Evolutionary conservation across 768 basidiomycete genomes (phyloP).

Genomic region (Dioszegia hungarica): DNA sequence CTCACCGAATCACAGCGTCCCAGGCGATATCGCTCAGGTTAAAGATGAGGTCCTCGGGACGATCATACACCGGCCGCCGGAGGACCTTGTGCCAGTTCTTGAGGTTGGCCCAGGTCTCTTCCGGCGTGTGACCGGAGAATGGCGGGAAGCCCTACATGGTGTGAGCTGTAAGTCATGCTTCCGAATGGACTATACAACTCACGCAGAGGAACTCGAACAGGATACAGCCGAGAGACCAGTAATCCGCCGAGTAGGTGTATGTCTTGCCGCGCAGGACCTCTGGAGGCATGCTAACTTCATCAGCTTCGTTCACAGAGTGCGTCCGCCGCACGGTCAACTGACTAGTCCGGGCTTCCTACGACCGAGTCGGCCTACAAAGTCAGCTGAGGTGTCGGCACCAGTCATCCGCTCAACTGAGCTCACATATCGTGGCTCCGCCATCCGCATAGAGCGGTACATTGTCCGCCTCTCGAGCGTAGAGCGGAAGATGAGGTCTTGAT

Average conservation of each 20-base stretch:
- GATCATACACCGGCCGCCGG: slow-evolving; percentile 88
- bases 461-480: slow-evolving; percentile 92
- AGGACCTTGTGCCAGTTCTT: slow-evolving; percentile 96
- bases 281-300: slow-evolving; percentile 62
- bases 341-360: slow-evolving; percentile 94
- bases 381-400: not conserved
- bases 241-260: slow-evolving; percentile 94
- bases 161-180: not conserved
- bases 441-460: slow-evolving; percentile 85
- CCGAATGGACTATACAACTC: not conserved
- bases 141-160: slow-evolving; percentile 76
- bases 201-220: slow-evolving; percentile 67
- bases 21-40: slow-evolving; percentile 89
- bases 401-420: slow-evolving; percentile 5
- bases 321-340: not conserved
- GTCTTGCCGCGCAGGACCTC: slow-evolving; percentile 84
- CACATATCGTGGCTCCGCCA: slow-evolving; percentile 77
- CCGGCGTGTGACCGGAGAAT: slow-evolving; percentile 89
- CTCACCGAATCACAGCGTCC: slow-evolving; percentile 83
- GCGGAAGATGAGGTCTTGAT: slow-evolving; percentile 79
- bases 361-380: slow-evolving; percentile 72
- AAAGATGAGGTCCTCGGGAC: slow-evolving; percentile 92
- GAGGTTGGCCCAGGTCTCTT: slow-evolving; percentile 98
- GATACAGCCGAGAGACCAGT: slow-evolving; percentile 97
- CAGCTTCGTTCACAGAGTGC: not conserved